Conservation (phyloP, 2,329 filamentous ascomycete species). For the Aspergillus hiratsukae region DNA sequence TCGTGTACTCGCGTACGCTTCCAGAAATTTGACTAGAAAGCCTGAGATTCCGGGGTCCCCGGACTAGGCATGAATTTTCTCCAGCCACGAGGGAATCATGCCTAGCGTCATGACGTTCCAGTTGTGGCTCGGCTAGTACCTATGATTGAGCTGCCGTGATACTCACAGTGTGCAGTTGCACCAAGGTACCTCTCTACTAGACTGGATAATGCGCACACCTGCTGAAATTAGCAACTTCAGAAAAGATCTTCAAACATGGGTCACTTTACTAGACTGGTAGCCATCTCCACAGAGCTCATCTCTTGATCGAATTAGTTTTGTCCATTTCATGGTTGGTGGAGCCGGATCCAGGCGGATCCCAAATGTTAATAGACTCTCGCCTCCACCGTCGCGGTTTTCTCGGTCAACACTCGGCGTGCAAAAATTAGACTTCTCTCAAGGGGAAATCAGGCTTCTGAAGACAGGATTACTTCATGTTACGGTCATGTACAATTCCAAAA, state of each 20-base stretch:
- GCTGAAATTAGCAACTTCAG: background rate
- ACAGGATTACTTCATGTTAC: background rate
- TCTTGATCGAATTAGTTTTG: background rate
- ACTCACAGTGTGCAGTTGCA: background rate
- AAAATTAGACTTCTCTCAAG: background rate
- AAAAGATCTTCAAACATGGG: background rate
- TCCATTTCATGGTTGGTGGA: background rate
- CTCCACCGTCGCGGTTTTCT: background rate
- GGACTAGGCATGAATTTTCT: background rate
- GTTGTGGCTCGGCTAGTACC: background rate
- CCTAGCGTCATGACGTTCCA: background rate
- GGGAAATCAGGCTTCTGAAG: background rate
- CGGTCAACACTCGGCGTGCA: background rate
- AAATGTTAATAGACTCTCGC: background rate
- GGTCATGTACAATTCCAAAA: background rate
- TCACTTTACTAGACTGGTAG: background rate
- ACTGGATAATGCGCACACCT: background rate
- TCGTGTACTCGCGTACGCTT: background rate
- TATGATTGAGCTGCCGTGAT: background rate
- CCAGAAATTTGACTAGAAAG: background rate
- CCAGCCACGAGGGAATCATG: background rate
- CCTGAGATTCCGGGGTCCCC: background rate
- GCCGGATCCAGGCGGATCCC: background rate
- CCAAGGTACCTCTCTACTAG: no score
- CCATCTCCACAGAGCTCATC: background rate